Conservation (phyloP, 129 eudicot genomes). For the sunflower (Helianthus annuus) region HanXRQr2.0-SUNRISE NC_035443.2:143098493-143098992, state of each 20-base stretch:
- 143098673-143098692: not conserved
- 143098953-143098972: constrained; percentile 94
- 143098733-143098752: constrained; percentile 97
- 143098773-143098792: constrained; percentile 97
- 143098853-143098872: not conserved
- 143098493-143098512: constrained; percentile 40
- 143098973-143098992: constrained; percentile 76
- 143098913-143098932: constrained; percentile 81
- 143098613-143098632: constrained; percentile 94
- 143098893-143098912: not conserved
- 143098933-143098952: constrained; percentile 93
- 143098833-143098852: not conserved
- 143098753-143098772: constrained; percentile 95
- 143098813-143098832: constrained; percentile 82
- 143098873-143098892: not conserved
- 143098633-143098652: not conserved
- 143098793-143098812: constrained; percentile 94
- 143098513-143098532: constrained; percentile 82
- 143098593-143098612: constrained; percentile 97
- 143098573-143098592: constrained; percentile 79
- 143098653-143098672: not conserved
- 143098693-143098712: not conserved
- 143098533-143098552: constrained; percentile 80
- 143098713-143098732: constrained; percentile 63
- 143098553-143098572: constrained; percentile 92